Conservation (phyloP, 2,329 filamentous ascomycete species). For the Ceratocystis cacaofunesta region DNA sequence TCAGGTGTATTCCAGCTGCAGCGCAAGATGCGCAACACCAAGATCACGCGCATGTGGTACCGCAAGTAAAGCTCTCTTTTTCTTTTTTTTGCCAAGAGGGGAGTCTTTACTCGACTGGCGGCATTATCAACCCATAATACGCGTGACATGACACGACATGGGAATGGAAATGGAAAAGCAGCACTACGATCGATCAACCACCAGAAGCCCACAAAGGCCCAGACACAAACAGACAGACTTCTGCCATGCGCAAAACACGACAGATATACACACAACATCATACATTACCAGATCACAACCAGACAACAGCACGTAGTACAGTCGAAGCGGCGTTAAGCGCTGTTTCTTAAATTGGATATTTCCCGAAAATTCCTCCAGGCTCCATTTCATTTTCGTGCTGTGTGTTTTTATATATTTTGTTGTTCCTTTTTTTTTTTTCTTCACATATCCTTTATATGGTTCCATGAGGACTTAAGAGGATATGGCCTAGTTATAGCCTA, state of each 20-base stretch:
- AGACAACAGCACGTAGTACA: constrained; percentile 2
- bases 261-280: neutral
- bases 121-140: neutral
- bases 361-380: neutral
- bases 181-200: neutral
- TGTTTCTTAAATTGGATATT: constrained; percentile 1
- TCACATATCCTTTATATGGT: neutral
- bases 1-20: constrained; percentile 53
- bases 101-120: neutral
- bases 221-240: neutral
- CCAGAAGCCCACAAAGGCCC: constrained; percentile 1
- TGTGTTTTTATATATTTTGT: neutral
- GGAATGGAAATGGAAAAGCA: neutral
- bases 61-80: constrained; percentile 30
- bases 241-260: neutral
- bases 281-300: neutral
- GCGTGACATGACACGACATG: neutral
- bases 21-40: constrained; percentile 54
- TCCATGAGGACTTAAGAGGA: neutral
- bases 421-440: neutral
- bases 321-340: neutral
- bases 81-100: no score
- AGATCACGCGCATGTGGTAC: constrained; percentile 43
- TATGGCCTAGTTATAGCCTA: no score
- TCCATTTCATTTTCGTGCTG: neutral